Evolutionary conservation across 2,329 filamentous ascomycete genomes (phyloP).

Genomic region (Sporothrix globosa): DNA sequence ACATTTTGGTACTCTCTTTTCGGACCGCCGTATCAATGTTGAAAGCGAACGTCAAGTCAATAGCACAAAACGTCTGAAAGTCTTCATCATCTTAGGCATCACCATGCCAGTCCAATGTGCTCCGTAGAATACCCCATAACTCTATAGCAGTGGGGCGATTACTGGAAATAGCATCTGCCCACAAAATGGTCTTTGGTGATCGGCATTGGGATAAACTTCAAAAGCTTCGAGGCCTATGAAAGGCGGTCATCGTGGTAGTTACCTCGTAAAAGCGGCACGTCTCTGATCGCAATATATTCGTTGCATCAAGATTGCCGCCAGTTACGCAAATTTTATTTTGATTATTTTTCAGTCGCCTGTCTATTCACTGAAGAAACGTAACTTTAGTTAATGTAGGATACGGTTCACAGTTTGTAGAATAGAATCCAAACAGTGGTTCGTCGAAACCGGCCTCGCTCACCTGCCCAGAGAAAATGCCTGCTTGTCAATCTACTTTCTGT

Average conservation of each 20-base stretch:
- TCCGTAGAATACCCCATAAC: neutral
- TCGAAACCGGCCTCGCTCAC: neutral
- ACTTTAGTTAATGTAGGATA: neutral
- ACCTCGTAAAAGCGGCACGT: neutral
- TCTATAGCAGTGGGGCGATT: constrained; percentile 3
- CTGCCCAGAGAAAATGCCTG: neutral
- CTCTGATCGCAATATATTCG: neutral
- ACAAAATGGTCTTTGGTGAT: constrained; percentile 1
- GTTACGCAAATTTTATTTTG: neutral
- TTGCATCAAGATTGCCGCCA: neutral
- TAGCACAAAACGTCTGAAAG: neutral
- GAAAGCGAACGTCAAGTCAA: neutral
- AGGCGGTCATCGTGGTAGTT: neutral
- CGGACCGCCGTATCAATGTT: neutral
- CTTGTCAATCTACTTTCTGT: neutral
- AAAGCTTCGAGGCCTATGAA: neutral
- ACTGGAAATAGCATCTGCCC: constrained; percentile 22
- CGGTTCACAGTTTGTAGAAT: neutral
- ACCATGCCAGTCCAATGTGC: neutral
- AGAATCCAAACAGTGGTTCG: neutral
- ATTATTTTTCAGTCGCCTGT: neutral
- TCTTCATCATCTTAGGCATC: no score
- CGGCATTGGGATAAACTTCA: neutral
- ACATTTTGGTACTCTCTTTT: neutral
- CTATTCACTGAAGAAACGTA: neutral